phyloP scores from a whole-genome alignment of 2,329 filamentous ascomycete genomes.

The Talaromyces albobiverticillius region DNA sequence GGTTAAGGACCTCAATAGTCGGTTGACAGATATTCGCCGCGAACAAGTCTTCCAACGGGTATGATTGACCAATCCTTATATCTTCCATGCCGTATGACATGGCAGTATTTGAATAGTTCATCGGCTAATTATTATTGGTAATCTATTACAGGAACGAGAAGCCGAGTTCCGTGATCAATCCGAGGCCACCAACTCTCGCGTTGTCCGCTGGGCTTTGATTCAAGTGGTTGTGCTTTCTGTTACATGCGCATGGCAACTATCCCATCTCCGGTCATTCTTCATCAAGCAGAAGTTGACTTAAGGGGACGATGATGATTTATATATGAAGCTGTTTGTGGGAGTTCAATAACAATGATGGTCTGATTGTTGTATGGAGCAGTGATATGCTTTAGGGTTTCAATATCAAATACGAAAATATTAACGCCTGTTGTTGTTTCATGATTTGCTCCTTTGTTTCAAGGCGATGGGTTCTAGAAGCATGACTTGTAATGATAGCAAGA shows the following conservation, averaged over 20 bases:
- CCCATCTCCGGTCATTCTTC: constrained; percentile 93
- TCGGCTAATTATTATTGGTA: background rate
- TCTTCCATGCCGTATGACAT: background rate
- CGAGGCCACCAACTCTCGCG: constrained; percentile 84
- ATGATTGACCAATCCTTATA: constrained; percentile 30
- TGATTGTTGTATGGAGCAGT: background rate
- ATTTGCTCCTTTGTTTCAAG: background rate
- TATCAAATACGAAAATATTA: background rate
- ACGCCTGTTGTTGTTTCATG: background rate
- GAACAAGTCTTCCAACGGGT: constrained; percentile 97
- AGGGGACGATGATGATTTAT: background rate
- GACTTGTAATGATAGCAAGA: constrained; percentile 13
- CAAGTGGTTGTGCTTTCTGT: constrained; percentile 79
- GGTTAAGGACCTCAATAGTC: constrained; percentile 82
- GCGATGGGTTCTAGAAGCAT: background rate
- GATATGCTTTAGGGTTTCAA: background rate
- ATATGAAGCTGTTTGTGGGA: background rate
- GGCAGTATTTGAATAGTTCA: no score
- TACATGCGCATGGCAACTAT: constrained; percentile 96
- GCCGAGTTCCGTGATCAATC: constrained; percentile 98
- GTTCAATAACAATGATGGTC: background rate
- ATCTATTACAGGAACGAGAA: constrained; percentile 84
- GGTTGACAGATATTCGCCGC: constrained; percentile 81
- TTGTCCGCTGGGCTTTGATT: constrained; percentile 90
- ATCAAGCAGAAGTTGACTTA: constrained; percentile 99